A percentile compares a stretch with the other conserved stretches of the same genome.
phyloP scores from a whole-genome alignment of 805 yeast species.

The Monosporozyma unispora region DNA sequence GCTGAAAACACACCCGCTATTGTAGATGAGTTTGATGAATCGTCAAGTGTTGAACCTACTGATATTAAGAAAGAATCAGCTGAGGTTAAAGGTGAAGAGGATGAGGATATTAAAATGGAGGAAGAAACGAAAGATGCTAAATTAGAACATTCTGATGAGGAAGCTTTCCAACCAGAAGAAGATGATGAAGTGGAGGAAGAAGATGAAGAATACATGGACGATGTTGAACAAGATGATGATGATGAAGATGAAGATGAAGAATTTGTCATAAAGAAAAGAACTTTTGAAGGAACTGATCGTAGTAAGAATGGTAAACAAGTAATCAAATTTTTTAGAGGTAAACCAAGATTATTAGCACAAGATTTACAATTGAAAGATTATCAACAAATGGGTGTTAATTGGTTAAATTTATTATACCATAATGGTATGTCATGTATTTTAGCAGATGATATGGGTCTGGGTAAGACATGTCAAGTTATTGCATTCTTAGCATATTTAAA shows the following conservation, averaged over 20 bases:
- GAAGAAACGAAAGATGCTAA: not conserved
- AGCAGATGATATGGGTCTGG: conserved; percentile 98
- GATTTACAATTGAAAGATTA: conserved; percentile 71
- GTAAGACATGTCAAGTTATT: conserved; percentile 94
- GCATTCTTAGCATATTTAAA: conserved; percentile 82
- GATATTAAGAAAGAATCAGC: not conserved
- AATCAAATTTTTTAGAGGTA: conserved; percentile 47
- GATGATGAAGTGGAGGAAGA: conserved; percentile 28
- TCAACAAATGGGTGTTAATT: conserved; percentile 95
- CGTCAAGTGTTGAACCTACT: conserved; percentile 1
- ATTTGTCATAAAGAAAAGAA: conserved; percentile 17
- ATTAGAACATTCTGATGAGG: conserved; percentile 2
- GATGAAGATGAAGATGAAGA: conserved; percentile 12
- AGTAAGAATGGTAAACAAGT: conserved; percentile 10
- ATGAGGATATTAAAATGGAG: not conserved
- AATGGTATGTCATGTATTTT: conserved; percentile 80
- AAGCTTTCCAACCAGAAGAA: conserved; percentile 12
- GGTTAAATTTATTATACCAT: conserved; percentile 76
- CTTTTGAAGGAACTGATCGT: conserved; percentile 10
- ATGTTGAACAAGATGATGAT: conserved; percentile 20
- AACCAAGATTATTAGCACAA: conserved; percentile 59
- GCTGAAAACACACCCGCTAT: conserved; percentile 23
- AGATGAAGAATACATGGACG: conserved; percentile 21
- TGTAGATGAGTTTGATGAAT: conserved; percentile 26
- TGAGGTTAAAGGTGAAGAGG: too few species aligned